Percentiles rank a stretch among this genome's conserved stretches.
These are phyloP conservation scores for Penicillium nordicum DNA, from an alignment of 2,329 filamentous ascomycete species.

Conservation along the genomic window DNA sequence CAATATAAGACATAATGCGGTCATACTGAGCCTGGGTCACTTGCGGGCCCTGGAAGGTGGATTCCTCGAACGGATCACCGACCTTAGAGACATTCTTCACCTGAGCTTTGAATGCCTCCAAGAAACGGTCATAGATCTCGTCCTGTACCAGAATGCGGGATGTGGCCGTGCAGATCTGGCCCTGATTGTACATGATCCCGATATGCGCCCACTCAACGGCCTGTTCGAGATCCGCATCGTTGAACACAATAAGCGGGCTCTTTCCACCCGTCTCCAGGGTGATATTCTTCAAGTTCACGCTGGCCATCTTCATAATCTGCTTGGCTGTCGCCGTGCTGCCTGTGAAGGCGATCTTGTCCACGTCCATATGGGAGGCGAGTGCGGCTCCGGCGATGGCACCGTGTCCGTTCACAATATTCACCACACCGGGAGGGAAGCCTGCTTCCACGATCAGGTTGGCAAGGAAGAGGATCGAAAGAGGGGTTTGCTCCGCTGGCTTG, in stretches of 20 bases:
- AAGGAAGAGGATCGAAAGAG: conserved; percentile 33
- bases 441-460: conserved; percentile 34
- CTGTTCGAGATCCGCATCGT: conserved; percentile 64
- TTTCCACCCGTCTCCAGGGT: conserved; percentile 57
- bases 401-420: conserved; percentile 36
- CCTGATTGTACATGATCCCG: conserved; percentile 48
- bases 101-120: conserved; percentile 23
- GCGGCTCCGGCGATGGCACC: conserved; percentile 32
- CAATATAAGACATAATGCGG: conserved; percentile 26
- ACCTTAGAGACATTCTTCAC: conserved; percentile 26
- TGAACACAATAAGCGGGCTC: conserved; percentile 61
- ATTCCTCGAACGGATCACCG: conserved; percentile 38
- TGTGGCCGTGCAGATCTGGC: conserved; percentile 36
- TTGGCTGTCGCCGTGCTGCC: conserved; percentile 34
- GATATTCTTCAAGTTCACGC: conserved; percentile 35
- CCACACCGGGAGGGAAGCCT: conserved; percentile 35
- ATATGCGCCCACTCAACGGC: conserved; percentile 66
- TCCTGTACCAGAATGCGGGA: conserved; percentile 30
- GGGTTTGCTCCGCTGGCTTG: conserved; percentile 37
- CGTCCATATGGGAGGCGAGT: conserved; percentile 31
- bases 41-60: conserved; percentile 27
- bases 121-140: conserved; percentile 23
- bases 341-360: conserved; percentile 37
- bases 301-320: conserved; percentile 39
- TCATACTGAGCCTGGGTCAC: conserved; percentile 28